phyloP scores from a whole-genome alignment of 2,329 filamentous ascomycete genomes.

The Westerdykella sp. region DNA sequence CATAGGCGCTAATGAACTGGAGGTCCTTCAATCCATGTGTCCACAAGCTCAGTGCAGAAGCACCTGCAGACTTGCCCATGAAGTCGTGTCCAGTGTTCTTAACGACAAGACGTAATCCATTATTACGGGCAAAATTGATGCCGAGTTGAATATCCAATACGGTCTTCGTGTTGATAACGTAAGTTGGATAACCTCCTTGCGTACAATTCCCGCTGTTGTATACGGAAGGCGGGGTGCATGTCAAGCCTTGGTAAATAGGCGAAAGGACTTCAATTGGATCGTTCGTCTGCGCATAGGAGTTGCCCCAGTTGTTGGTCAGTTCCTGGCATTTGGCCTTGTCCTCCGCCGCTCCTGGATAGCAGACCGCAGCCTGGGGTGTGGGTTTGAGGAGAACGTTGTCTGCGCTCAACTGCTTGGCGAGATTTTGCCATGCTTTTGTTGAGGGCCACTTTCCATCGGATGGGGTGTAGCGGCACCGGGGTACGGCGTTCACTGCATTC shows the following conservation, averaged over 20 bases:
- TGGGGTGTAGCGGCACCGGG: slow-evolving; percentile 16
- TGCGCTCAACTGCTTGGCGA: slow-evolving; percentile 18
- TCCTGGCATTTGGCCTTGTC: slow-evolving; percentile 18
- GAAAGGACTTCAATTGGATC: slow-evolving; percentile 23
- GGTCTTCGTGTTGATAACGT: slow-evolving; percentile 18
- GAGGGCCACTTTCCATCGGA: slow-evolving; percentile 21
- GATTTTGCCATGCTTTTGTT: slow-evolving; percentile 16
- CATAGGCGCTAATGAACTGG: slow-evolving; percentile 17
- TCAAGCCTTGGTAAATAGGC: slow-evolving; percentile 24
- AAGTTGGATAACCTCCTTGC: slow-evolving; percentile 22
- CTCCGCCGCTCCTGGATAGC: slow-evolving; percentile 14
- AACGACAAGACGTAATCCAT: slow-evolving; percentile 24
- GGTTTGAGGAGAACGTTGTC: slow-evolving; percentile 15
- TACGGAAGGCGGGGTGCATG: slow-evolving; percentile 19
- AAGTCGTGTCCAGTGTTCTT: slow-evolving; percentile 31
- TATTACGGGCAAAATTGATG: slow-evolving; percentile 24
- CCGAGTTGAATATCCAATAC: slow-evolving; percentile 22
- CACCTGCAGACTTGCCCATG: slow-evolving; percentile 20
- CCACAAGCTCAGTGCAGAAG: slow-evolving; percentile 23
- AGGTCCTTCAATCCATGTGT: slow-evolving; percentile 27
- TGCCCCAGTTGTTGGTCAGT: slow-evolving; percentile 15
- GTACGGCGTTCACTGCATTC: slow-evolving; percentile 10
- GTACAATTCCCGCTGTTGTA: slow-evolving; percentile 19
- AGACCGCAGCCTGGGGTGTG: slow-evolving; percentile 17
- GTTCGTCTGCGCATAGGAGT: slow-evolving; percentile 16